phyloP scores from a whole-genome alignment of 2,329 filamentous ascomycete genomes.

The Trichophyton equinum region DNA sequence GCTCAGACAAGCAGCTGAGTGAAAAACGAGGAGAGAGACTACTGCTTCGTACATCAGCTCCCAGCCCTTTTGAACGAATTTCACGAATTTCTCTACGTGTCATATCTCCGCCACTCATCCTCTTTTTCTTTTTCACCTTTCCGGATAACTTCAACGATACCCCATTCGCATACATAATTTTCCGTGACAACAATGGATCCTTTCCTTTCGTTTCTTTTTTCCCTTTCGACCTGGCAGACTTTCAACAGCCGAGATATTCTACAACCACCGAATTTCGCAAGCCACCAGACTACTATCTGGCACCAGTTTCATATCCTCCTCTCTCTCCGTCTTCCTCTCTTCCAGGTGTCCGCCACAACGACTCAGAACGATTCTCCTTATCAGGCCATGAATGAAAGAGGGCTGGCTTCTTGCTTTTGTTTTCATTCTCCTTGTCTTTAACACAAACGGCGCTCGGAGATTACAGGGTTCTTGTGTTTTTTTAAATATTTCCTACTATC shows the following conservation, averaged over 20 bases:
- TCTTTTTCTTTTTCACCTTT: background rate
- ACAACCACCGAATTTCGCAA: background rate
- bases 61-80: background rate
- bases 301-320: background rate
- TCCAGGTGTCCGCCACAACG: background rate
- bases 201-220: background rate
- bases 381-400: background rate
- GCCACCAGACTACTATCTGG: background rate
- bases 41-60: background rate
- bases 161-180: slow-evolving; percentile 1
- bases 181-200: background rate
- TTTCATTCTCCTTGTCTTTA: background rate
- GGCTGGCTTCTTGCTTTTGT: background rate
- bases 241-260: background rate
- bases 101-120: background rate
- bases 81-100: slow-evolving; percentile 1
- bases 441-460: background rate
- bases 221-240: background rate
- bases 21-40: background rate
- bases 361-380: slow-evolving; percentile 1
- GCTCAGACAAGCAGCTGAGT: slow-evolving; percentile 8
- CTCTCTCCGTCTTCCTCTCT: background rate
- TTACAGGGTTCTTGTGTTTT: background rate
- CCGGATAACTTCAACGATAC: slow-evolving; percentile 1
- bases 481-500: background rate